Base-by-base conservation (phyloP, 2,329 filamentous ascomycete genomes). In the Aspergillus persii region DNA sequence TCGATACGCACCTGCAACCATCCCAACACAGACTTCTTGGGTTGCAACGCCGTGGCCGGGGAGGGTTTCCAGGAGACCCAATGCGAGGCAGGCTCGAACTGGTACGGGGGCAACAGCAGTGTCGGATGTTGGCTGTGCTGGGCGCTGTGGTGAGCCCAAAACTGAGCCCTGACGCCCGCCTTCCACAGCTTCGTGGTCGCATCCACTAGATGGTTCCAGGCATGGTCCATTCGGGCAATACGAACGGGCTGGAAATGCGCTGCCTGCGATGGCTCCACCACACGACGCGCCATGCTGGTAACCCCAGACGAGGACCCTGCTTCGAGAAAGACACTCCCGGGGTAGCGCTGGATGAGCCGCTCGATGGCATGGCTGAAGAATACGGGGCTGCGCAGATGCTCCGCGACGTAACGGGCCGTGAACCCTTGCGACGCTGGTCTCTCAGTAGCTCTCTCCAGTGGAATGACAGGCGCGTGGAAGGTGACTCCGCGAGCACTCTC, bases 301-400 rank as follows among this genome's bases (percentile, higher is more conserved):
- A 64, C 56, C 1, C 69, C 63, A 1, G 73, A 74, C 54, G 66
- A 71, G 4, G 74, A 76, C 0, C 80, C 80, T 0, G 77, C 79
- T 58, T 83, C 81, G 0, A 81, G 69, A 56, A 66, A 81, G 11
- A 76, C 60, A 12, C 62, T 68, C 0, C 53, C 27, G 0, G 69
- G 67, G 27, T 70, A 63, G 8, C 68, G 54, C 7, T 73, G 56
- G 0, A 69, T 62, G 0, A 84, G 61, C 0, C 80, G 64, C 27
- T 76, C 64, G 0, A 83, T 58, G 0, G 78, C 82, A 6, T 80
- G 68, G n/a, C 69, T 46, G 65, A 84, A 83, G 62, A 71, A 81
- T 0, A 84, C 81, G 0, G 81, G 77, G 0, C 75, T 41, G 1
- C 80, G 62, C 65, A 79, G 75, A 53, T 83, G 81, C 0, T 71